Evolutionary conservation across 1,139 yeast genomes (phyloP).

Genomic region (Yamadazyma dushanensis): DNA sequence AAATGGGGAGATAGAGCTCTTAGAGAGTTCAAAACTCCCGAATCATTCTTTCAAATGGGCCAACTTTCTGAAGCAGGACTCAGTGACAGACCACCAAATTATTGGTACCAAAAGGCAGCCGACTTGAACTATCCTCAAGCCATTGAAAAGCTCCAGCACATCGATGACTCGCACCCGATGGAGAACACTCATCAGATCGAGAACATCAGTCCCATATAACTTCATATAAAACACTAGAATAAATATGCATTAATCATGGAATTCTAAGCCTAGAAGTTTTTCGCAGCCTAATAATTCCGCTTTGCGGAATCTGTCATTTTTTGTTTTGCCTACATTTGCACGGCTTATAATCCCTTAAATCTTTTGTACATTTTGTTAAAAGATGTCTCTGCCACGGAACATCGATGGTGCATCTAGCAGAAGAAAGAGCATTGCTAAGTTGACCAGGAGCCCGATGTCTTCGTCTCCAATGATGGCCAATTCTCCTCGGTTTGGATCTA

Average conservation of each 20-base stretch:
- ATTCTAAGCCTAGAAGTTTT: neutral
- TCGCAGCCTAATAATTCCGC: slow-evolving; percentile 1
- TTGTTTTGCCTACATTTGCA: neutral
- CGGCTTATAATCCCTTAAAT: neutral
- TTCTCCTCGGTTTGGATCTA: slow-evolving; percentile 25
- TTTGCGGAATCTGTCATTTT: slow-evolving; percentile 1
- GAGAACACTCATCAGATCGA: too few species aligned
- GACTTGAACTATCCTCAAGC: slow-evolving; percentile 24
- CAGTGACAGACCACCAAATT: slow-evolving; percentile 47
- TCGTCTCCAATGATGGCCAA: slow-evolving; percentile 27
- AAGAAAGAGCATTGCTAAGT: slow-evolving; percentile 35
- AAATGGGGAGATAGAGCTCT: slow-evolving; percentile 90
- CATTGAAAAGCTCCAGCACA: slow-evolving; percentile 9
- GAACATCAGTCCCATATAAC: too few species aligned
- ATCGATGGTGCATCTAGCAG: slow-evolving; percentile 19
- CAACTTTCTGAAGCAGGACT: slow-evolving; percentile 78
- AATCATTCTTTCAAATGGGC: slow-evolving; percentile 85
- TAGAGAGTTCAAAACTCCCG: slow-evolving; percentile 66
- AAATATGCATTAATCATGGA: neutral
- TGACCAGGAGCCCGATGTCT: slow-evolving; percentile 32
- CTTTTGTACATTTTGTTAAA: neutral
- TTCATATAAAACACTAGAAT: too few species aligned
- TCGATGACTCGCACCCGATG: neutral
- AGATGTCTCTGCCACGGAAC: slow-evolving; percentile 29
- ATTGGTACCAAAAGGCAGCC: slow-evolving; percentile 26